phyloP scores from a whole-genome alignment of 1,284 basidiomycete species.

The Ceratobasidium sp. region DNA sequence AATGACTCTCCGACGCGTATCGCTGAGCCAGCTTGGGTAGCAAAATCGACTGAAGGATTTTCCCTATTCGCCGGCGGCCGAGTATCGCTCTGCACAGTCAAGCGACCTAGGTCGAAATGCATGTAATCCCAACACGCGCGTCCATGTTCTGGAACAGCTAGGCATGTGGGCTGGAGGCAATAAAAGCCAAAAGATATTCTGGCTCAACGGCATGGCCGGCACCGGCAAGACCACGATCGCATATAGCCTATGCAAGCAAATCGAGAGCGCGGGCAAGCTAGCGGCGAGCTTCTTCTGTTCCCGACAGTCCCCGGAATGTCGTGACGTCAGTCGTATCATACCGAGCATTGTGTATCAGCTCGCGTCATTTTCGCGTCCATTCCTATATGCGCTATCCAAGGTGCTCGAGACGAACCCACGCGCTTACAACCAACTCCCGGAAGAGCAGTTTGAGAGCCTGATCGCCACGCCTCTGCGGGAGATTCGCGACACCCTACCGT shows the following conservation, averaged over 20 bases:
- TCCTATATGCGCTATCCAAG: neutral
- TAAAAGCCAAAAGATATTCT: constrained; percentile 32
- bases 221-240: neutral
- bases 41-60: neutral
- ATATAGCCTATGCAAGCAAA: neutral
- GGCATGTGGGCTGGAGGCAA: constrained; percentile 41
- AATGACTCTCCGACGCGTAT: neutral
- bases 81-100: constrained; percentile 4
- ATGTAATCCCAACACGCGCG: constrained; percentile 48
- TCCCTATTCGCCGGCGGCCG: neutral
- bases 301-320: neutral
- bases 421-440: neutral
- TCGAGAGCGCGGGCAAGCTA: neutral
- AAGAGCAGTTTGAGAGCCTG: neutral
- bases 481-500: neutral
- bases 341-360: constrained; percentile 12
- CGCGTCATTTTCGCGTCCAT: neutral
- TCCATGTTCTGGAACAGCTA: constrained; percentile 46
- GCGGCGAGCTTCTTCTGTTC: constrained; percentile 19
- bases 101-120: neutral
- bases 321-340: neutral
- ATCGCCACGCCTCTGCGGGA: neutral
- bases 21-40: neutral
- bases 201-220: constrained; percentile 22
- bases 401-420: neutral